phyloP scores from a whole-genome alignment of 2,329 filamentous ascomycete genomes.

The Fonsecaea multimorphosa region DNA sequence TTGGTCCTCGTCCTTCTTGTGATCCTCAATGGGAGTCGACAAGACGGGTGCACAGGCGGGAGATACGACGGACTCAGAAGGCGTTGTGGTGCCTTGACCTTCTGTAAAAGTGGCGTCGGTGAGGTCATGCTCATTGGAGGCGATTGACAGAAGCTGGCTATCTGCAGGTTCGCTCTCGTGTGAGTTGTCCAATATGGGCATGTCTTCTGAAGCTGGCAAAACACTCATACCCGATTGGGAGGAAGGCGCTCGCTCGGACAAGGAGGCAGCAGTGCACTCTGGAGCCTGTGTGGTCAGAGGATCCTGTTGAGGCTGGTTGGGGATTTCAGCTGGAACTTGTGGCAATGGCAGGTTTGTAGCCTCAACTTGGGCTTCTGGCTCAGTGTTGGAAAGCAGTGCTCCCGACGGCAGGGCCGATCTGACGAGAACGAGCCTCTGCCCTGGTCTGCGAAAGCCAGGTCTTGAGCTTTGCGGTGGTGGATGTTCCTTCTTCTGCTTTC shows the following conservation, averaged over 20 bases:
- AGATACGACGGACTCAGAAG: neutral
- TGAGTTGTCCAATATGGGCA: neutral
- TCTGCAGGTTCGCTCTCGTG: neutral
- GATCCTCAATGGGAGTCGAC: neutral
- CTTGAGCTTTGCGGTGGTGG: too few species aligned
- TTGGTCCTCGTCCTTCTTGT: conserved; percentile 3
- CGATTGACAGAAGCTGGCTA: neutral
- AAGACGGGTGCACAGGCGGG: neutral
- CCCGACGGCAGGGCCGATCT: neutral
- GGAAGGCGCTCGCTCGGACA: neutral
- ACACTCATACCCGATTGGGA: neutral
- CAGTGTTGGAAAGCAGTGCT: neutral
- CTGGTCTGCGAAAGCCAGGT: too few species aligned
- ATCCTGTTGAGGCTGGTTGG: neutral
- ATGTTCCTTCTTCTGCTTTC: too few species aligned
- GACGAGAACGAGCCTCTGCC: neutral
- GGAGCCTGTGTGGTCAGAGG: neutral
- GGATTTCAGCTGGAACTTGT: neutral
- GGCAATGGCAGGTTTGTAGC: neutral
- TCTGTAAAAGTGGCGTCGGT: neutral
- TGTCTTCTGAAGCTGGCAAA: neutral
- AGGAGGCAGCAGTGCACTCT: neutral
- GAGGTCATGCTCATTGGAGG: neutral
- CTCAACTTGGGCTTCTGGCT: neutral
- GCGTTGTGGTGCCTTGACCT: neutral